Base-by-base conservation (phyloP, 2,329 filamentous ascomycete genomes). In the Sporothrix variecibatus region DNA sequence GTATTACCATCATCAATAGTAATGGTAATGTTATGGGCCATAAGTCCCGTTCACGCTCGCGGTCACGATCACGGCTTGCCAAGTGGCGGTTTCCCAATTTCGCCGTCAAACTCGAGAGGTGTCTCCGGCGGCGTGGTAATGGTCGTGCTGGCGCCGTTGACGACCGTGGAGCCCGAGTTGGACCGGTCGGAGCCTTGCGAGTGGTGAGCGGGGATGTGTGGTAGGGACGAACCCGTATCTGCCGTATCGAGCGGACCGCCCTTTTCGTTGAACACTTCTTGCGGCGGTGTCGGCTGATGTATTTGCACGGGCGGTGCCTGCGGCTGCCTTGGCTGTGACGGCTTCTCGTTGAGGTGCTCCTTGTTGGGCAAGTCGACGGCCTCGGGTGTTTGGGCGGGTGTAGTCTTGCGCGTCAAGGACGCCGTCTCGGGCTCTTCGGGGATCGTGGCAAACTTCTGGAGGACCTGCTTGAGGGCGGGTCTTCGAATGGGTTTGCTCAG, bases 361-460 rank as follows among this genome's bases (percentile, higher is more conserved):
- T 67, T 67, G 38, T 46, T 67, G 38, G 62, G 38, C 38, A 46
- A 4, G 38, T 67, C 38, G 62, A 46, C 62, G 5, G 62, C 62
- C 5, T 67, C 34, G 17, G 58, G 28, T 38, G 38, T 71, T 53
- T 77, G 78, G 11, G 79, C 78, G 0, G 80, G 80, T 34, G 81
- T 82, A 23, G 80, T 81, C 74, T 79, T 82, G 34, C 77, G 79
- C 0, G 80, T 80, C 51, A 82, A 53, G 46, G 82, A 81, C 4
- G 81, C 74, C 46, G 81, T 84, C 77, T 87, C 85, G 26, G 87
- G 85, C 80, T 94, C 93, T 79, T 95, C 93, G 0, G 88, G 89
- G 40, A 96, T 97, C 0, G 94, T 94, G 3, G 92, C 89, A 80
- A 94, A 95, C 80, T 94, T 94, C 79, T 92, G 93, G 15, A 97